phyloP scores from a whole-genome alignment of 495 filamentous ascomycete species.

The Penicillium samsonianum region DNA sequence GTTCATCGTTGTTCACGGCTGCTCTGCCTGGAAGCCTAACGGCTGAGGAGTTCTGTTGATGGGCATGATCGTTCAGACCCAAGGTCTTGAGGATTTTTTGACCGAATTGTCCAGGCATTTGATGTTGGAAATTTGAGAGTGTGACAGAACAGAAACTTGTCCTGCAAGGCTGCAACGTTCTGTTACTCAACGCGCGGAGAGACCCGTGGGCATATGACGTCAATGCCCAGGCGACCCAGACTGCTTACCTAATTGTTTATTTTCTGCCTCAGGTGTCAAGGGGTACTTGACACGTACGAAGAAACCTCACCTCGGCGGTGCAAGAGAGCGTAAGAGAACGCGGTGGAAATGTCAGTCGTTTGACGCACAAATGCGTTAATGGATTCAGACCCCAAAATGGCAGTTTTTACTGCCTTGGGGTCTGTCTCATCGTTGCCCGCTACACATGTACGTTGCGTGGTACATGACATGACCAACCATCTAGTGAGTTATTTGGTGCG shows the following conservation, averaged over 20 bases:
- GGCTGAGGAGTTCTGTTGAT: background rate
- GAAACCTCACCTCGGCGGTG: no score
- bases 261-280: no score
- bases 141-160: background rate
- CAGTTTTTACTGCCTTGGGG: no score
- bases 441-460: no score
- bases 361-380: no score
- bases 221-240: background rate
- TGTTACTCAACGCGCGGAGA: background rate
- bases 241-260: conserved; percentile 13
- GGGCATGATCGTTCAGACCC: conserved; percentile 12
- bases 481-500: no score
- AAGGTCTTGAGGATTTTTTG: conserved; percentile 43
- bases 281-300: no score
- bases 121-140: background rate
- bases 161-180: background rate
- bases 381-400: no score
- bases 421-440: no score
- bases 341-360: no score
- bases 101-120: conserved; percentile 38
- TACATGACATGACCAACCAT: no score
- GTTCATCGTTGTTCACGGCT: conserved; percentile 42
- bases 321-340: no score
- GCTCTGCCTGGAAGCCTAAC: conserved; percentile 24
- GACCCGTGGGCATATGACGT: background rate